Evolutionary conservation across 805 yeast species (phyloP), one percentile per base, ranked within the genome.

Genomic region (Nakazawaea ishiwadae): DNA sequence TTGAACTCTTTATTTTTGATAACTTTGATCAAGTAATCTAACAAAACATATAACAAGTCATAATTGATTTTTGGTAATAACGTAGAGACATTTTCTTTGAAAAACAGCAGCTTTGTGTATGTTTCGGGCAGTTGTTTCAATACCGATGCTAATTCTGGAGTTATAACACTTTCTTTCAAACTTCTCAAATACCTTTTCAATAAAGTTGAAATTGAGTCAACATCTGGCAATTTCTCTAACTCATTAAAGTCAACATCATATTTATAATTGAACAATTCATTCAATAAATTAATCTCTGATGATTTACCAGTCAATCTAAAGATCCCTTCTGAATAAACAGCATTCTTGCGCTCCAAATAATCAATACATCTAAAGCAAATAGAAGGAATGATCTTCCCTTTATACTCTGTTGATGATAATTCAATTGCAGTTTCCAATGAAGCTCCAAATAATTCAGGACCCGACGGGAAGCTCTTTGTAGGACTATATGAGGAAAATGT

Each of bases 301-400:
- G 89, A 84, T 28, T 95, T 86, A 4, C 98, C 98, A 60, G 90
- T 86, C 44, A 89, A 66, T 47, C 99, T 71, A 66, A 93, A 93
- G 3, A 91, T 76, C 9, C 99, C 99, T 54, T 89, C 96, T 58
- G 87, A 93, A 47, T 75, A 75, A n/a, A 81, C 67, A 0, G 95
- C 96, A 17, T 81, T 78, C 19, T 80, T 73, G 29, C 68, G 71
- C 37, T 72, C 70, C 37, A 91, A 66, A 49, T 73, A 85, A 43
- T 77, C 83, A 26, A 90, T 54, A 54, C 96, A 88, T 45, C 95
- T 65, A 51, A 66, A 84, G 14, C 87, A 76, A 6, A 91, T 79
- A 31, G 89, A 78, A 1, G 99, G 97, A 15, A 84, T 69, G 12
- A 66, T 61, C 6, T 58, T 59, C 26, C 65, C 68, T 70, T 44